Base-by-base conservation (phyloP, 208 protist species). In the Leishmania arabica region DNA sequence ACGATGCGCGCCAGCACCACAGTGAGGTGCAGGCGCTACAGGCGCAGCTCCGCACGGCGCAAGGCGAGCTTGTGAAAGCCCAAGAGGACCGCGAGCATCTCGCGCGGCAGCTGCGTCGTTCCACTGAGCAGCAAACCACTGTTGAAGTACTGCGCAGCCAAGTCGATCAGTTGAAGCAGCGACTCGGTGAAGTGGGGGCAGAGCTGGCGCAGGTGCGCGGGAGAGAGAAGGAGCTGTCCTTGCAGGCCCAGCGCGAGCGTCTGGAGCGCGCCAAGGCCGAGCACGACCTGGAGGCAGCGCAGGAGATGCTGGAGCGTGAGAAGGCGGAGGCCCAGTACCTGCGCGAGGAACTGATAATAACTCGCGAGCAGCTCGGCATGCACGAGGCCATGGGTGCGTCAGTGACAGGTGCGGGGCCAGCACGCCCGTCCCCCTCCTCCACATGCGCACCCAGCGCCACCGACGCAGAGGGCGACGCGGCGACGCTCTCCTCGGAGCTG, bases 121-220 rank as follows among this genome's bases (percentile, higher is more conserved):
- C 84, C 1, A 88, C 73, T 17, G 84, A 90, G 77, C 77, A 85
- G 45, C 90, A 95, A 40, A 82, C 87, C 40, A 86, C 89, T 40
- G 77, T 86, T 49, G 84, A 90, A 68, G 88, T 88, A 7, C 85
- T 92, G 70, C 89, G 87, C n/a, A 77, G 69, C 7, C 88, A 93
- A 83, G 86, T 91, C 24, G 84, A 91, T 13, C 62, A 86, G 60
- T 78, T 95, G 62, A 82, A 90, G 82, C 90, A 94, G 81, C 90
- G 90, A 37, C 76, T 94, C 45, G 81, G 76, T 6, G 93, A 94
- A 78, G 72, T 96, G 47, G 72, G 84, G 3, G 85, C 86, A 60
- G 91, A 95, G 72, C 85, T 90, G 45, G 82, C 77, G 24, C 80
- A 92, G 76, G 66, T 84, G 72, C 82, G 77, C 45, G 86, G 84